Conservation (phyloP, 1,139 yeast genomes). For the Hyphopichia pseudoburtonii region DNA sequence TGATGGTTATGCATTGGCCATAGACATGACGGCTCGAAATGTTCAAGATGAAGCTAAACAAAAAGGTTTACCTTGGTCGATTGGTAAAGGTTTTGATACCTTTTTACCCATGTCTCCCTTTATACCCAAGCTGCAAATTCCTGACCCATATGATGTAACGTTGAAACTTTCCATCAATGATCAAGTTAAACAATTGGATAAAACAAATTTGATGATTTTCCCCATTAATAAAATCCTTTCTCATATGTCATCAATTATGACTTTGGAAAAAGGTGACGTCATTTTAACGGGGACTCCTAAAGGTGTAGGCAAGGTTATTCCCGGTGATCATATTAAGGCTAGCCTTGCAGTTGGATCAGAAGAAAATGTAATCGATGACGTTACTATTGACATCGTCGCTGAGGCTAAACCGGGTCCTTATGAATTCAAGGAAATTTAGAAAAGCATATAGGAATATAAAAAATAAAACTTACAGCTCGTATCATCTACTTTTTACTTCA, state of each 20-base stretch:
- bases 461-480: not conserved
- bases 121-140: slow-evolving; percentile 63
- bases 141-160: slow-evolving; percentile 73
- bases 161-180: slow-evolving; percentile 73
- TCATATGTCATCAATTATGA: slow-evolving; percentile 84
- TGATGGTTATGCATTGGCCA: slow-evolving; percentile 81
- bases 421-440: slow-evolving; percentile 53
- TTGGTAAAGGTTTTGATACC: slow-evolving; percentile 95
- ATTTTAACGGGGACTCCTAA: slow-evolving; percentile 96
- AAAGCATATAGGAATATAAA: not conserved
- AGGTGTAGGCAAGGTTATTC: slow-evolving; percentile 83
- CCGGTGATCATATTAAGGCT: slow-evolving; percentile 79
- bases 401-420: slow-evolving; percentile 83
- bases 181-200: slow-evolving; percentile 66
- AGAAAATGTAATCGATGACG: slow-evolving; percentile 50
- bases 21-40: slow-evolving; percentile 93
- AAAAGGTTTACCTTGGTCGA: slow-evolving; percentile 95
- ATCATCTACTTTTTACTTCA: not conserved
- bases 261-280: slow-evolving; percentile 86
- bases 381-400: slow-evolving; percentile 44
- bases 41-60: slow-evolving; percentile 93
- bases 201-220: slow-evolving; percentile 84
- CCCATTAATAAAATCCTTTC: slow-evolving; percentile 79
- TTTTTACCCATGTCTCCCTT: slow-evolving; percentile 79
- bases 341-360: slow-evolving; percentile 54